phyloP scores from a whole-genome alignment of 768 basidiomycete genomes.

The Lyophyllum decastes region DNA sequence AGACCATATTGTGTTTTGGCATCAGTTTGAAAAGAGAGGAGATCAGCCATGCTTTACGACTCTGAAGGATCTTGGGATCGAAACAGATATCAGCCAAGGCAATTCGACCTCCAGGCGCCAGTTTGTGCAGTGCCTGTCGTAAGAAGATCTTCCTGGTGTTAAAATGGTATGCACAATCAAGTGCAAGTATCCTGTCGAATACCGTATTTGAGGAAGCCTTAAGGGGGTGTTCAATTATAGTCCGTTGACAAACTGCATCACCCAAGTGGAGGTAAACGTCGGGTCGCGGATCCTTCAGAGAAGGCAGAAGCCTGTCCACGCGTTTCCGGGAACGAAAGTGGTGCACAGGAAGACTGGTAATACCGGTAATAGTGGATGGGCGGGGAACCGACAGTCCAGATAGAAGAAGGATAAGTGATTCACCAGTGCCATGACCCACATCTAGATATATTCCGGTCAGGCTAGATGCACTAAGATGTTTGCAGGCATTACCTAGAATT shows the following conservation, averaged over 20 bases:
- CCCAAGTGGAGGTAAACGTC: conserved; percentile 43
- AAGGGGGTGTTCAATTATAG: conserved; percentile 42
- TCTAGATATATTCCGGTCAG: conserved; percentile 36
- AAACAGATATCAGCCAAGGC: conserved; percentile 68
- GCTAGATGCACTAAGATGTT: not conserved
- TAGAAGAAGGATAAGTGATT: conserved; percentile 60
- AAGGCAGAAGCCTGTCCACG: conserved; percentile 29
- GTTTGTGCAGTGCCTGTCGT: conserved; percentile 44
- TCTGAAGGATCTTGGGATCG: conserved; percentile 26
- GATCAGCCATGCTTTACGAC: conserved; percentile 23
- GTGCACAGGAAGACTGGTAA: conserved; percentile 56
- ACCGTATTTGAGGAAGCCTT: conserved; percentile 27
- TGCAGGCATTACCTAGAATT: conserved; percentile 49
- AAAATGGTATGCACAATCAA: conserved; percentile 77
- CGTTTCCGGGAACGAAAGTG: conserved; percentile 46
- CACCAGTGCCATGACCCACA: conserved; percentile 70
- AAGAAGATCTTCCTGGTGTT: conserved; percentile 52
- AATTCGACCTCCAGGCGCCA: conserved; percentile 51
- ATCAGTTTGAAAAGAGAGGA: conserved; percentile 40
- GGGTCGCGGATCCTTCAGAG: conserved; percentile 17
- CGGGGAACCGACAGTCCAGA: conserved; percentile 44
- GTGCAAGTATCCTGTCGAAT: conserved; percentile 56
- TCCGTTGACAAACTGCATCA: conserved; percentile 49
- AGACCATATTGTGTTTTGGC: conserved; percentile 51
- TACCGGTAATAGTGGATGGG: conserved; percentile 51